phyloP scores from a whole-genome alignment of 805 yeast genomes.

The Candida xiaguanensis region DNA sequence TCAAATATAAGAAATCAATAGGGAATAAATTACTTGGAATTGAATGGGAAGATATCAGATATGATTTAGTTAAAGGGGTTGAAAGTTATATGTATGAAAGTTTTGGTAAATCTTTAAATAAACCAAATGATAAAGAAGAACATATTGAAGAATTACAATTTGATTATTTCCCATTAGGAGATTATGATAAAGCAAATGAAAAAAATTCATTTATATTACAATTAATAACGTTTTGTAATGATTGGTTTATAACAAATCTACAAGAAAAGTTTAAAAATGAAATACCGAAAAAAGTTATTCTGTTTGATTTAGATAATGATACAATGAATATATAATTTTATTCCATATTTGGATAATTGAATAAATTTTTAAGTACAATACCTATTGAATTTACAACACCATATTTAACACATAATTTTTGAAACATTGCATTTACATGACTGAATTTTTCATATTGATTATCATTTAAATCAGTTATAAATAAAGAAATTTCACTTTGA shows the following conservation, averaged over 20 bases:
- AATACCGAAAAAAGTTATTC: slow-evolving; percentile 7
- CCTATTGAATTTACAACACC: slow-evolving; percentile 24
- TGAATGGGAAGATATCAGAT: slow-evolving; percentile 42
- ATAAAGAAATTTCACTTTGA: slow-evolving; percentile 15
- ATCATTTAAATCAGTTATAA: slow-evolving; percentile 7
- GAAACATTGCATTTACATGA: slow-evolving; percentile 15
- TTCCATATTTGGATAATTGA: slow-evolving; percentile 9
- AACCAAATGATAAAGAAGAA: slow-evolving; percentile 1
- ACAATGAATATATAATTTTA: slow-evolving; percentile 10
- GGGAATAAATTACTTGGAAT: slow-evolving; percentile 35
- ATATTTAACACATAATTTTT: slow-evolving; percentile 18
- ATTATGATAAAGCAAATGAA: slow-evolving; percentile 31
- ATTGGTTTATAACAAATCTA: slow-evolving; percentile 16
- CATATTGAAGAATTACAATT: slow-evolving; percentile 19
- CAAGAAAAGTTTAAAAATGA: slow-evolving; percentile 6
- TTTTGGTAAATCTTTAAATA: slow-evolving; percentile 22
- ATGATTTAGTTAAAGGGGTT: slow-evolving; percentile 33
- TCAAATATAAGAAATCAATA: slow-evolving; percentile 32
- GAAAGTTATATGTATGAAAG: slow-evolving; percentile 34
- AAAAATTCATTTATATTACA: slow-evolving; percentile 23
- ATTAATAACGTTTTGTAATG: slow-evolving; percentile 23
- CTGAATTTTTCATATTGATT: slow-evolving; percentile 9
- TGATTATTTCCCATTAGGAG: slow-evolving; percentile 29
- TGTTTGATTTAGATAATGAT: slow-evolving; percentile 28
- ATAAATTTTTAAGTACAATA: slow-evolving; percentile 19